Evolutionary conservation across 2,329 filamentous ascomycete species (phyloP), one percentile per base, ranked within the genome.

Genomic region (Gremmenia infestans): DNA sequence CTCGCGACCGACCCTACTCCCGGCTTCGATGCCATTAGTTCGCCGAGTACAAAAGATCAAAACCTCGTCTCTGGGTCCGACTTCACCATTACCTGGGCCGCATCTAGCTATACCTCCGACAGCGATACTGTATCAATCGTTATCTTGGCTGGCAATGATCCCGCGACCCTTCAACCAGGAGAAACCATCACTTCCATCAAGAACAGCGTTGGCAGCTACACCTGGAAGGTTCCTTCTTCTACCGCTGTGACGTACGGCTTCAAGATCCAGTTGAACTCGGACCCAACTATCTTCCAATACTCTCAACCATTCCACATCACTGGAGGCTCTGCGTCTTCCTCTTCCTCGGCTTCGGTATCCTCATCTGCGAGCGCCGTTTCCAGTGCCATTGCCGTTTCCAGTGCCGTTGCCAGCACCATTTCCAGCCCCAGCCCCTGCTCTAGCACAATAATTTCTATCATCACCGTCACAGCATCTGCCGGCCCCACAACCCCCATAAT

Each of bases 241-340:
- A 65, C 65, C 55, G 67, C 73, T 42, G 72, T 72, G 52, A 75
- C 76, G 66, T 86, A 86, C 71, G 83, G 83, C 62, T 73, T 87
- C 68, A 73, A 76, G 72, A 73, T 87, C 71, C 69, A 70, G 60
- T 74, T 78, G 37, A 76, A 80, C 63, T 71, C 70, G 60, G 67
- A 82, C 72, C 53, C 72, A 22, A 60, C 76, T 66, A 71, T 77
- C 67, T 82, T 81, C 77, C 82, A 86, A 77, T 86, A 79, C 77
- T 83, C 81, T 55, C 78, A 78, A 74, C 81, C 81, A 64, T 87
- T 87, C 67, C 59, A 63, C 53, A 64, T 71, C 51, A 47, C 53
- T 8, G 59, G 57, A 12, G 52, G 51, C 37, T 14, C 52, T 22
- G 32, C 47, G 39, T 40, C 50, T n/a, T 50, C 55, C 25, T 53